Conservation (phyloP, 2,329 filamentous ascomycete genomes). For the Chaetomium globosum region DNA sequence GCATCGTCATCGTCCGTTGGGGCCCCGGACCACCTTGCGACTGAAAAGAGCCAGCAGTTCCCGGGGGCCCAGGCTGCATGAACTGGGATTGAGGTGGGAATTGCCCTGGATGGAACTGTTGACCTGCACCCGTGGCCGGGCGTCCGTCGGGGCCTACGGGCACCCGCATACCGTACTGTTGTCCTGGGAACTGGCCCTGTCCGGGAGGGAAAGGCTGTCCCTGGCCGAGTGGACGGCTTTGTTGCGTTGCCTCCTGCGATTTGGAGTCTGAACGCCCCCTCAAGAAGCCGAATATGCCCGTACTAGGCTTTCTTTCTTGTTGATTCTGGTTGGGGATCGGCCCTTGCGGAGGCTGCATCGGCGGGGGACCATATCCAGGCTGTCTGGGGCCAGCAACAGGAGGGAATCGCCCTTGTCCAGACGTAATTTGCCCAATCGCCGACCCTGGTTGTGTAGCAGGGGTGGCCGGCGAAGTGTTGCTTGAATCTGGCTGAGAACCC, state of each 20-base stretch:
- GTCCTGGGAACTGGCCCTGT: conserved; percentile 26
- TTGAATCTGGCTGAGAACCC: conserved; percentile 7
- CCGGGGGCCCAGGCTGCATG: conserved; percentile 20
- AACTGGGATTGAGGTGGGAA: conserved; percentile 25
- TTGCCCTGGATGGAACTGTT: conserved; percentile 30
- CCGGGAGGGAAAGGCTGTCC: conserved; percentile 25
- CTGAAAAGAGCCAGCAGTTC: conserved; percentile 6
- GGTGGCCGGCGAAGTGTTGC: background rate
- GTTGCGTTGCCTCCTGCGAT: conserved; percentile 26
- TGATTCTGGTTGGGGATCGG: conserved; percentile 18
- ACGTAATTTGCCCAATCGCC: background rate
- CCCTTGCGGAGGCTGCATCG: conserved; percentile 22
- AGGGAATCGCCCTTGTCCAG: conserved; percentile 17
- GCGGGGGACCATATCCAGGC: conserved; percentile 23
- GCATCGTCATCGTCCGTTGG: conserved; percentile 18
- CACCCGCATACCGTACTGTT: conserved; percentile 31
- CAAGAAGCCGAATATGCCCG: conserved; percentile 35
- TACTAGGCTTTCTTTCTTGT: conserved; percentile 27
- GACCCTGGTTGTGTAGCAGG: conserved; percentile 3
- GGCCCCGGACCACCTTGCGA: conserved; percentile 15
- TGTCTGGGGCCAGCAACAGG: conserved; percentile 22
- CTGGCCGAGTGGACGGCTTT: conserved; percentile 11
- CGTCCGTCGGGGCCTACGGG: conserved; percentile 34
- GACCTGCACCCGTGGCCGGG: conserved; percentile 23
- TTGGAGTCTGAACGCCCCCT: conserved; percentile 30